phyloP scores from a whole-genome alignment of 352 stramenopile genomes.

The Phytophthora citricola region DNA sequence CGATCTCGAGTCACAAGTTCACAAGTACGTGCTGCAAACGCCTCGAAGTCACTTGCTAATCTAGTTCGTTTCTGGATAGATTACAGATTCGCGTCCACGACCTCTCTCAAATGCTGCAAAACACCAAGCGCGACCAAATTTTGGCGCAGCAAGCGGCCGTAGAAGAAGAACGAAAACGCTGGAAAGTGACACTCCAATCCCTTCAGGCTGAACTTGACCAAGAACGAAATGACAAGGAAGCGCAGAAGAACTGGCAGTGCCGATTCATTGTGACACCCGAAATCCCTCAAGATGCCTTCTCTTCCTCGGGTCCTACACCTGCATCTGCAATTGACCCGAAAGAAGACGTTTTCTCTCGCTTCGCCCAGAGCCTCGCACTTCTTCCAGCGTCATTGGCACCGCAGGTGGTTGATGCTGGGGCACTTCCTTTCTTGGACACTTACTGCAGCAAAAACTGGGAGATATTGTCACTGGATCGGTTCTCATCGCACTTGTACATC shows the following conservation, averaged over 20 bases:
- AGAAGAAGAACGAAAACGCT: conserved; percentile 52
- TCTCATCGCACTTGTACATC: conserved; percentile 68
- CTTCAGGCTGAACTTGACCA: conserved; percentile 60
- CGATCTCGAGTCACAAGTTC: conserved; percentile 71
- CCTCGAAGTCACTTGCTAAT: background rate
- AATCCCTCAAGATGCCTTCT: conserved; percentile 7
- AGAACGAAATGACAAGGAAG: conserved; percentile 76
- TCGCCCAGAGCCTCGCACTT: conserved; percentile 75
- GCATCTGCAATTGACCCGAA: conserved; percentile 33
- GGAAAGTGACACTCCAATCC: conserved; percentile 44
- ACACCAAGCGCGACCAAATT: conserved; percentile 72
- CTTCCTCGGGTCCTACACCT: conserved; percentile 9
- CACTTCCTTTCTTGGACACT: conserved; percentile 64
- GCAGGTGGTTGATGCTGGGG: conserved; percentile 55
- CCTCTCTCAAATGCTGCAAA: conserved; percentile 57
- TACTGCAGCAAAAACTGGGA: conserved; percentile 60
- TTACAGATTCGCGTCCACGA: conserved; percentile 66
- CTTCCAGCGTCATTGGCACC: conserved; percentile 54
- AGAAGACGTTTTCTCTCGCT: conserved; percentile 71
- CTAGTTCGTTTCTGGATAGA: conserved; percentile 23
- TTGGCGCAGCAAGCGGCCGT: conserved; percentile 54
- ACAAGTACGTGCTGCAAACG: conserved; percentile 55
- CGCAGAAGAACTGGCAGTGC: conserved; percentile 63
- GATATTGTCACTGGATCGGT: conserved; percentile 72
- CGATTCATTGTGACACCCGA: conserved; percentile 41